Conservation (phyloP, 2,329 filamentous ascomycete species). For the Cladophialophora yegresii region DNA sequence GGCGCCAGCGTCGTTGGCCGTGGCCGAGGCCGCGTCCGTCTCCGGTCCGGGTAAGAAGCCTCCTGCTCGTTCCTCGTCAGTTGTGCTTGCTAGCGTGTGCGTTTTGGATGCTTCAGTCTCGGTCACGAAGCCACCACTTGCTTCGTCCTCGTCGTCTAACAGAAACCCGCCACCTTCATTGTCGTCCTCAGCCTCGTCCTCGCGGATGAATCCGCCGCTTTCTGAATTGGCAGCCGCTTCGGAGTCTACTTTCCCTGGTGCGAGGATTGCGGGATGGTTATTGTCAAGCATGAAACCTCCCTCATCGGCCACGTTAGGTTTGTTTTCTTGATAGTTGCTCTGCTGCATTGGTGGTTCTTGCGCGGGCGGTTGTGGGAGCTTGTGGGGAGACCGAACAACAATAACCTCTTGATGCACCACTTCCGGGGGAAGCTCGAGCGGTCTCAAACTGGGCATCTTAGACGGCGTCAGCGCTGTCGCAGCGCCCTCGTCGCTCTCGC, state of each 20-base stretch:
- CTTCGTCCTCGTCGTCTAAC: conserved; percentile 22
- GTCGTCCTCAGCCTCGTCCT: conserved; percentile 24
- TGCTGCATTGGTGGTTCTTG: not conserved
- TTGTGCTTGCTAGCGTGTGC: not conserved
- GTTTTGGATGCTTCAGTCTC: not conserved
- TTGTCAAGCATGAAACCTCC: not conserved
- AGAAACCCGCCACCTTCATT: conserved; percentile 35
- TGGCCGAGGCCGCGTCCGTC: not conserved
- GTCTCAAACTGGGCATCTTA: conserved; percentile 17
- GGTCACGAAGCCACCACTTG: conserved; percentile 26
- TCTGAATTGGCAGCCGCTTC: conserved; percentile 30
- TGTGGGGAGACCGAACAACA: conserved; percentile 30
- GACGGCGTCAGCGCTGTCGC: not conserved
- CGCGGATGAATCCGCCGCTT: conserved; percentile 50
- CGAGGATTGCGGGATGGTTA: not conserved
- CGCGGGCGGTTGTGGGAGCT: conserved; percentile 13
- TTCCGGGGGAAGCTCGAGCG: conserved; percentile 24
- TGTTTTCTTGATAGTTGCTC: not conserved
- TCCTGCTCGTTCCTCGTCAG: not conserved
- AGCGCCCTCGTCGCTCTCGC: not conserved
- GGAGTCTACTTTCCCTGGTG: not conserved
- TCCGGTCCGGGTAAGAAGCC: not conserved
- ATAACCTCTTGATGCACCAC: conserved; percentile 29
- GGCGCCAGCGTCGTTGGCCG: not conserved
- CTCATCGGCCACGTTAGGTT: not conserved